phyloP scores from a whole-genome alignment of 2,329 filamentous ascomycete species.

The Fusarium incarnatum region DNA sequence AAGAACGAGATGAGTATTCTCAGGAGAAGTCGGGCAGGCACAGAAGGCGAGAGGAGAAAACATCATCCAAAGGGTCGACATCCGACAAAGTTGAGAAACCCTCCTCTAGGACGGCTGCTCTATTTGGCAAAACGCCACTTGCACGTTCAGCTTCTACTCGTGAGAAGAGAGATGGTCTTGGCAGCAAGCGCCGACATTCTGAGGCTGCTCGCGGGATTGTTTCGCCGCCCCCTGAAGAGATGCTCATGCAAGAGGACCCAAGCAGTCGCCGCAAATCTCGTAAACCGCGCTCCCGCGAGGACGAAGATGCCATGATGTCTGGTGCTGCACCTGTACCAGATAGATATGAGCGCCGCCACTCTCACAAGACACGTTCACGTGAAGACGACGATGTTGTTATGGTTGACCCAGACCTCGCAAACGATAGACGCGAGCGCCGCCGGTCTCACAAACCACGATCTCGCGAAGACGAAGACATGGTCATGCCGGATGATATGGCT shows the following conservation, averaged over 20 bases:
- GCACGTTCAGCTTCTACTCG: constrained; percentile 77
- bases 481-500: constrained; percentile 59
- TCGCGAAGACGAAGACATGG: constrained; percentile 57
- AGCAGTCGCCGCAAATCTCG: constrained; percentile 57
- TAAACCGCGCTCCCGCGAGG: constrained; percentile 50
- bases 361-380: constrained; percentile 54
- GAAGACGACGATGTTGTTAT: constrained; percentile 61
- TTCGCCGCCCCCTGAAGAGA: constrained; percentile 79
- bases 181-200: constrained; percentile 73
- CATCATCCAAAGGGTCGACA: constrained; percentile 74
- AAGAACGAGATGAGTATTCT: constrained; percentile 62
- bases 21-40: constrained; percentile 69
- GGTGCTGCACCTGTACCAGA: constrained; percentile 52
- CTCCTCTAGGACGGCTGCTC: constrained; percentile 66
- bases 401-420: constrained; percentile 54
- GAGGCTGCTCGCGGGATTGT: constrained; percentile 73
- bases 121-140: constrained; percentile 76
- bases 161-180: constrained; percentile 68
- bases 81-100: constrained; percentile 74
- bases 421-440: constrained; percentile 51
- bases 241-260: constrained; percentile 66
- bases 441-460: constrained; percentile 57
- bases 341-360: constrained; percentile 53
- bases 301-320: constrained; percentile 62
- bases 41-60: constrained; percentile 71